phyloP scores from a whole-genome alignment of 2,329 filamentous ascomycete species.

The Cylindrodendrum hubeiense region DNA sequence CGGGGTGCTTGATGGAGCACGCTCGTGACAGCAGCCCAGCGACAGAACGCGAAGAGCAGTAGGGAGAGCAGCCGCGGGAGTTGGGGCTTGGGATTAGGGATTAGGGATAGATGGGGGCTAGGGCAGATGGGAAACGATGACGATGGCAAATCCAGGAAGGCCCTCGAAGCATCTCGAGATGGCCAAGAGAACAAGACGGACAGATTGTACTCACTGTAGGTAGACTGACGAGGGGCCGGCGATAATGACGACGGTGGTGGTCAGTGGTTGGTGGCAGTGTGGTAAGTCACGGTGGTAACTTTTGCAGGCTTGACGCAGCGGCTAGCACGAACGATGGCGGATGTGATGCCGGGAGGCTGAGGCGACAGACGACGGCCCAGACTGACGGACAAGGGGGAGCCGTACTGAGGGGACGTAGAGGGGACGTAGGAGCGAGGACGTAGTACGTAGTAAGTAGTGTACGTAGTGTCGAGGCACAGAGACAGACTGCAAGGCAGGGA shows the following conservation, averaged over 20 bases:
- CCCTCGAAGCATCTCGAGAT: slow-evolving; percentile 1
- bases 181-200: slow-evolving; percentile 4
- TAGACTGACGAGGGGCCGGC: slow-evolving; percentile 18
- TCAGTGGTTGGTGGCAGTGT: slow-evolving; percentile 21
- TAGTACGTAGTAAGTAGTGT: neutral
- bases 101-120: neutral
- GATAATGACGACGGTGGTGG: slow-evolving; percentile 40
- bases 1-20: slow-evolving; percentile 49
- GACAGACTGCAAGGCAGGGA: slow-evolving; percentile 5
- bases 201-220: slow-evolving; percentile 34
- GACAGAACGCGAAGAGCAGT: slow-evolving; percentile 35
- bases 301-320: slow-evolving; percentile 36
- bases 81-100: neutral
- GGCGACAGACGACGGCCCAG: slow-evolving; percentile 16
- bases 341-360: slow-evolving; percentile 31
- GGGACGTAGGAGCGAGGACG: neutral
- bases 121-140: slow-evolving; percentile 1
- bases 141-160: neutral
- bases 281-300: slow-evolving; percentile 34
- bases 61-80: slow-evolving; percentile 16
- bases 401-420: slow-evolving; percentile 10
- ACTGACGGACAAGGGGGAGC: slow-evolving; percentile 31
- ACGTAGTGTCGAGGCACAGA: slow-evolving; percentile 13
- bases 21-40: slow-evolving; percentile 48
- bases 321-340: slow-evolving; percentile 41